Conservation (phyloP, 1,284 basidiomycete genomes). For the Leccinum angustisporum region DNA sequence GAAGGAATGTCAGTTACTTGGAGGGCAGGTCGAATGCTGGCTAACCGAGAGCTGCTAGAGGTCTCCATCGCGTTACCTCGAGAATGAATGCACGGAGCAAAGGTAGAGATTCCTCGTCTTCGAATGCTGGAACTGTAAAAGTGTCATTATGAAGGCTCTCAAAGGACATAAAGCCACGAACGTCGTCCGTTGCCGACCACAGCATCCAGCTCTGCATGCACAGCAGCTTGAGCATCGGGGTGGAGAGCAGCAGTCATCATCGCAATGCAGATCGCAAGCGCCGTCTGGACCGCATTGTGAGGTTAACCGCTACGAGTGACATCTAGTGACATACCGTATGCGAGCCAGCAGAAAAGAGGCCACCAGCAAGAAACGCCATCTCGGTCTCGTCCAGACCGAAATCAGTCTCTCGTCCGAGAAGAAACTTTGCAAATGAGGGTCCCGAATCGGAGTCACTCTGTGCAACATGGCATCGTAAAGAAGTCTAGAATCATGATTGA, state of each 20-base stretch:
- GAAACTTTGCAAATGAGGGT: constrained; percentile 15
- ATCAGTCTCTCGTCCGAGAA: constrained; percentile 7
- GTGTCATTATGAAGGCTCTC: not conserved
- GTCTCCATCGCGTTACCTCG: constrained; percentile 14
- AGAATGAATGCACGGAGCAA: constrained; percentile 15
- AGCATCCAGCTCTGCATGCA: constrained; percentile 14
- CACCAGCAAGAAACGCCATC: constrained; percentile 15
- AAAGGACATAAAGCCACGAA: not conserved
- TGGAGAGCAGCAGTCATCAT: constrained; percentile 7
- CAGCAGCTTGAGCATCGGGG: constrained; percentile 10
- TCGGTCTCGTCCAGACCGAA: constrained; percentile 14
- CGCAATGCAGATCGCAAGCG: not conserved
- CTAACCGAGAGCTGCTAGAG: constrained; percentile 4
- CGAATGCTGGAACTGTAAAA: constrained; percentile 10
- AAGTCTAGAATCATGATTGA: not conserved
- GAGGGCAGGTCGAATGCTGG: not conserved
- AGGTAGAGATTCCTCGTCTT: constrained; percentile 8
- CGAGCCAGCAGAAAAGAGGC: constrained; percentile 8
- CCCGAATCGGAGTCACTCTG: constrained; percentile 10
- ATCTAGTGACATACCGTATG: constrained; percentile 6
- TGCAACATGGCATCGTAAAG: not conserved
- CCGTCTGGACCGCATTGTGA: constrained; percentile 1
- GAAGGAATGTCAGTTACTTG: not conserved
- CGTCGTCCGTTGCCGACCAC: constrained; percentile 6
- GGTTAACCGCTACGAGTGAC: not conserved